These are phyloP conservation scores for Penicillium goetzii DNA, from an alignment of 495 filamentous ascomycete genomes.

Conservation along the genomic window DNA sequence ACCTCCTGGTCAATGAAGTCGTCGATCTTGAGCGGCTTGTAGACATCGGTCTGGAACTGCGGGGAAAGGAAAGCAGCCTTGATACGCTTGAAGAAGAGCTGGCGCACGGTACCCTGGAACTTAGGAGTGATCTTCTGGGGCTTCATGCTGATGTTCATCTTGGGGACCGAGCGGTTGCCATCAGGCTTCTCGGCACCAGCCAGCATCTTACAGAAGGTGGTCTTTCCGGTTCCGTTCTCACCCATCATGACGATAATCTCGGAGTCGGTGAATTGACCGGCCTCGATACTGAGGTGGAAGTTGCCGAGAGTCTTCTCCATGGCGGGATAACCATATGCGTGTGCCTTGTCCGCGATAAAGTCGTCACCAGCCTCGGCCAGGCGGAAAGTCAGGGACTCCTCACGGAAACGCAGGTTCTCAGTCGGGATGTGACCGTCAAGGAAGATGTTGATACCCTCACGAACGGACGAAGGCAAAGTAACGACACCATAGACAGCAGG, in stretches of 20 bases:
- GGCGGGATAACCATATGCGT: conserved; percentile 80
- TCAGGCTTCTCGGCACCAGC: conserved; percentile 93
- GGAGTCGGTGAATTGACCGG: conserved; percentile 91
- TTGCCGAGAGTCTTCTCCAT: conserved; percentile 94
- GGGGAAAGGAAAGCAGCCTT: conserved; percentile 93
- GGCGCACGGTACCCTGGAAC: conserved; percentile 92
- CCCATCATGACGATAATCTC: conserved; percentile 99
- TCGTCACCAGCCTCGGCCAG: conserved; percentile 92
- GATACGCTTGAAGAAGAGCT: conserved; percentile 96
- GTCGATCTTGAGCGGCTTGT: conserved; percentile 96
- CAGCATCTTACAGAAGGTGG: conserved; percentile 95
- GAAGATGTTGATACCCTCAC: conserved; percentile 99
- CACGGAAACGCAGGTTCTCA: conserved; percentile 97
- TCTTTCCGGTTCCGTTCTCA: conserved; percentile 95
- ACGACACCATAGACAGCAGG: conserved; percentile 98
- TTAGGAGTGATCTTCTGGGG: conserved; percentile 99
- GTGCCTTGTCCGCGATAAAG: conserved; percentile 81
- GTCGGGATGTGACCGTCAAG: conserved; percentile 96
- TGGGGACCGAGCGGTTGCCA: conserved; percentile 70
- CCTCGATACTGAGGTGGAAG: conserved; percentile 82
- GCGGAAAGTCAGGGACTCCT: conserved; percentile 95
- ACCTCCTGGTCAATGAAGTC: conserved; percentile 99
- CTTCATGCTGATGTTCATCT: conserved; percentile 99
- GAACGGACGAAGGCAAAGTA: conserved; percentile 92
- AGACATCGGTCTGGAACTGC: conserved; percentile 98